phyloP scores from a whole-genome alignment of 176 grass and related monocot genomes.

The Alloteropsis semialata region DNA sequence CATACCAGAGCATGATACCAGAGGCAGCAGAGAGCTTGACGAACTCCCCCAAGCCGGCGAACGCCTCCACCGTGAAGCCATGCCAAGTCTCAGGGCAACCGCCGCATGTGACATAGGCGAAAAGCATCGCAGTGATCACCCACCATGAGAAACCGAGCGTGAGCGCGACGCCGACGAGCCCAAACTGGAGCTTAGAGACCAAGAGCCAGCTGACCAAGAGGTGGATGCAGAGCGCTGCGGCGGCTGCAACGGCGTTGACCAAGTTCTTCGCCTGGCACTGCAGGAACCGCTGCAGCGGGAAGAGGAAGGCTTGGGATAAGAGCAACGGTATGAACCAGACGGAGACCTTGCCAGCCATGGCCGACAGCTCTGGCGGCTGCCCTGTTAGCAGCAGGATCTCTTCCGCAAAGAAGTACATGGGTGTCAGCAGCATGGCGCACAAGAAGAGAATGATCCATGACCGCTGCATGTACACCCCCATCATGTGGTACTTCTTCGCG shows the following conservation, averaged over 20 bases:
- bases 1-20: conserved; percentile 72
- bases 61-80: conserved; percentile 72
- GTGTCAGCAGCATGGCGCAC: background rate
- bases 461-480: background rate
- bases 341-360: background rate
- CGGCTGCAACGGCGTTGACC: background rate
- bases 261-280: background rate
- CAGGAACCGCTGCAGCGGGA: background rate
- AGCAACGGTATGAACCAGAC: background rate
- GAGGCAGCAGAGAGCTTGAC: conserved; percentile 67
- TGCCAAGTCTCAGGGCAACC: conserved; percentile 76
- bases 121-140: conserved; percentile 11
- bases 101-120: conserved; percentile 44
- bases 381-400: background rate
- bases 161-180: background rate
- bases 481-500: background rate
- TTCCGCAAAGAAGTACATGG: background rate
- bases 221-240: background rate
- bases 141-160: background rate
- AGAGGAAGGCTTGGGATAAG: background rate
- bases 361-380: background rate
- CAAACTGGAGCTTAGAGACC: background rate
- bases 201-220: background rate
- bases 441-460: background rate
- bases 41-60: conserved; percentile 64